A percentile compares a stretch with the other conserved stretches of the same genome.
Conservation (phyloP, 768 basidiomycete species). For the Russula olivacea region DNA sequence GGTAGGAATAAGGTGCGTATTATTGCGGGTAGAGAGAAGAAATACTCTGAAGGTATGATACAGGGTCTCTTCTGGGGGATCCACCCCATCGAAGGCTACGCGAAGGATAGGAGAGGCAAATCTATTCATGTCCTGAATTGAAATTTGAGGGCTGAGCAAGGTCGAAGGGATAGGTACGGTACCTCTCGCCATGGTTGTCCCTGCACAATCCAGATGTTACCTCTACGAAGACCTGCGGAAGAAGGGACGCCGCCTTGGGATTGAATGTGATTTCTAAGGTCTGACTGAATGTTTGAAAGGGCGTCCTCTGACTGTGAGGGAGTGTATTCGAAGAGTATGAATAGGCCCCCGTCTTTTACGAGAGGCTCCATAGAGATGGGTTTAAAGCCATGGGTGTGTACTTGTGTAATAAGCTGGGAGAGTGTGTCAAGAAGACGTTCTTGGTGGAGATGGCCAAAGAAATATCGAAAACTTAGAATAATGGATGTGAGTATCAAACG, state of each 20-base stretch:
- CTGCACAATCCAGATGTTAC: constrained; percentile 64
- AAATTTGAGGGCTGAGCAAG: background rate
- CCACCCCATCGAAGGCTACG: constrained; percentile 86
- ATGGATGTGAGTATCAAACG: background rate
- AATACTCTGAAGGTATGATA: constrained; percentile 74
- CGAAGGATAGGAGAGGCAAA: constrained; percentile 69
- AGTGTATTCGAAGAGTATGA: constrained; percentile 64
- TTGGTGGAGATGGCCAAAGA: constrained; percentile 54
- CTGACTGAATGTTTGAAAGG: constrained; percentile 44
- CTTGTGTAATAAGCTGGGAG: constrained; percentile 41
- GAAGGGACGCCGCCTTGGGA: constrained; percentile 55
- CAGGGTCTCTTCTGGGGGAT: constrained; percentile 71
- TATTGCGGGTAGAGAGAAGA: constrained; percentile 14
- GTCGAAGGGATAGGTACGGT: background rate
- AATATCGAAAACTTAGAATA: constrained; percentile 55
- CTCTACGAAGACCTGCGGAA: constrained; percentile 50
- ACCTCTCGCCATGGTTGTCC: constrained; percentile 83
- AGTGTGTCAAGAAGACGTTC: constrained; percentile 51
- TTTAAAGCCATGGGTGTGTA: constrained; percentile 53
- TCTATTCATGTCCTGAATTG: constrained; percentile 70
- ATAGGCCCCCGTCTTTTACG: constrained; percentile 81
- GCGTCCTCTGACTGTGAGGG: constrained; percentile 30
- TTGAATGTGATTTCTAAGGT: constrained; percentile 40
- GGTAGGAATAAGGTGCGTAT: constrained; percentile 4
- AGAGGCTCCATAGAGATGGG: constrained; percentile 60